Conservation (phyloP, 2,329 filamentous ascomycete species). For the Penicillium sp. region DNA sequence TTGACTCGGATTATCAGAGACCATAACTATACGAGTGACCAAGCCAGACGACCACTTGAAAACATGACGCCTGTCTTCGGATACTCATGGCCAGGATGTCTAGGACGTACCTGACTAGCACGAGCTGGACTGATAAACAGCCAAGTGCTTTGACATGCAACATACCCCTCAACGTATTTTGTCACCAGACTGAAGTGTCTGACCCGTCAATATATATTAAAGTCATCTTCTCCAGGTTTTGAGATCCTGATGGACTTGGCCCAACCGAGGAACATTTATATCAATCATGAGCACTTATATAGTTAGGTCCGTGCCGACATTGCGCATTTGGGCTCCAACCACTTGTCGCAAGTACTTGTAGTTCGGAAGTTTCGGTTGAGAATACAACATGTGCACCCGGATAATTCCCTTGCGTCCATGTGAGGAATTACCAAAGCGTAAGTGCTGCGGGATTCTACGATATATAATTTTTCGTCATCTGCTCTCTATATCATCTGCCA, state of each 20-base stretch:
- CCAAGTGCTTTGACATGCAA: constrained; percentile 4
- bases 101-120: background rate
- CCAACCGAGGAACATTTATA: background rate
- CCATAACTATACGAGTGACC: background rate
- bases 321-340: background rate
- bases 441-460: background rate
- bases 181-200: background rate
- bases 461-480: background rate
- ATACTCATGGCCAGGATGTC: background rate
- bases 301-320: background rate
- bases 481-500: too few relatives aligned
- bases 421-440: background rate
- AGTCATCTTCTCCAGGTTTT: background rate
- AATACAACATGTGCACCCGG: background rate
- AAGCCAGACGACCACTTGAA: constrained; percentile 3
- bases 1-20: background rate
- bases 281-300: background rate
- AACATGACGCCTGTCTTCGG: background rate
- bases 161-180: constrained; percentile 1
- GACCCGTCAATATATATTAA: background rate
- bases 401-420: background rate
- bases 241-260: background rate
- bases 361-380: background rate
- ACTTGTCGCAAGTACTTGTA: background rate
- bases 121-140: background rate